Conservation (phyloP, 2,329 filamentous ascomycete genomes). For the Penicillium sp. region DNA sequence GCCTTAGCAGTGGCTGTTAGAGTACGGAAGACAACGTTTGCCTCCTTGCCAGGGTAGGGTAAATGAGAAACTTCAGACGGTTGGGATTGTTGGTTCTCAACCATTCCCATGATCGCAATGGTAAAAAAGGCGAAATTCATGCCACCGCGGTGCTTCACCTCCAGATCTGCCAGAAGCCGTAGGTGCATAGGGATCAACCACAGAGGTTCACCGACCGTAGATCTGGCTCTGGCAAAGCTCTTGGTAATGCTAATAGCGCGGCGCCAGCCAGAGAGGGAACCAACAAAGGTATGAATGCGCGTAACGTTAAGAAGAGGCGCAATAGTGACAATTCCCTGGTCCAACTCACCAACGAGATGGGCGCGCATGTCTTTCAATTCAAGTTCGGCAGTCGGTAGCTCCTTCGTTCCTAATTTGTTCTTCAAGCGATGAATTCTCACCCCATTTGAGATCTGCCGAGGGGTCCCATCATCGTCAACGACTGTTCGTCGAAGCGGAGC, state of each 20-base stretch:
- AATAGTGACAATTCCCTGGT: constrained; percentile 68
- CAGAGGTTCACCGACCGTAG: constrained; percentile 37
- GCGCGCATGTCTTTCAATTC: constrained; percentile 59
- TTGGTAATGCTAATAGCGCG: constrained; percentile 43
- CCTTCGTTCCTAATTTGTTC: constrained; percentile 61
- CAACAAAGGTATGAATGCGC: constrained; percentile 44
- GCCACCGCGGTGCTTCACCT: constrained; percentile 40
- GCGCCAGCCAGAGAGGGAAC: constrained; percentile 39
- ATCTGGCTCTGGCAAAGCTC: constrained; percentile 42
- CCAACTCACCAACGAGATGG: constrained; percentile 66
- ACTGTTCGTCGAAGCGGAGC: constrained; percentile 58
- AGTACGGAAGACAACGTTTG: constrained; percentile 27
- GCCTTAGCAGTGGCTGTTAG: constrained; percentile 37
- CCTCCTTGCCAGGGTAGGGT: constrained; percentile 30
- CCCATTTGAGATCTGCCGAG: constrained; percentile 59
- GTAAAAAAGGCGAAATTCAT: constrained; percentile 41
- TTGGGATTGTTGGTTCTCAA: constrained; percentile 54
- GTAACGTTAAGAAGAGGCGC: constrained; percentile 68
- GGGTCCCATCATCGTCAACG: constrained; percentile 8
- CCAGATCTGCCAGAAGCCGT: constrained; percentile 37
- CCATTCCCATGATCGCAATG: constrained; percentile 32
- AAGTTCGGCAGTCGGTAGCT: constrained; percentile 72
- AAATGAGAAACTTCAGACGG: constrained; percentile 49
- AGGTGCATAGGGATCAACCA: constrained; percentile 45
- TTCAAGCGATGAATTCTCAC: constrained; percentile 66